phyloP scores from a whole-genome alignment of 306 rosid species.

The Casuarina glauca region DNA sequence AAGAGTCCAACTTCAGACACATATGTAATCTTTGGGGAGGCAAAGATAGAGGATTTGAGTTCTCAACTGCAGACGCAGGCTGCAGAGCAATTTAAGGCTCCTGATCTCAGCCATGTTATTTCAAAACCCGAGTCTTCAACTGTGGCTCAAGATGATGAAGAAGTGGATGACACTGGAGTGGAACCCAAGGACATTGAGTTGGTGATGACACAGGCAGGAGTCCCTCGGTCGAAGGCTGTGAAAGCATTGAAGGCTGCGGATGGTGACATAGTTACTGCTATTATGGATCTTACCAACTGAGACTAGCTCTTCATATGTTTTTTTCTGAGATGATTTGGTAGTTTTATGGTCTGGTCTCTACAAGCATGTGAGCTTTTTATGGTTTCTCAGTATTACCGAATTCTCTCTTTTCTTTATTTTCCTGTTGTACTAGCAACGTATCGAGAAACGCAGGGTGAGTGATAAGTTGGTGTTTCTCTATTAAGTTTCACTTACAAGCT shows the following conservation, averaged over 20 bases:
- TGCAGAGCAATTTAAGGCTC: slow-evolving; percentile 93
- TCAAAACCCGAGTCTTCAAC: slow-evolving; percentile 65
- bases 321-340: not conserved
- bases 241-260: slow-evolving; percentile 70
- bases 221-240: slow-evolving; percentile 72
- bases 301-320: not conserved
- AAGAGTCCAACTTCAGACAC: slow-evolving; percentile 92
- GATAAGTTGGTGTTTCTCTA: not conserved
- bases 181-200: slow-evolving; percentile 85
- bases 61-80: slow-evolving; percentile 88
- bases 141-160: slow-evolving; percentile 72
- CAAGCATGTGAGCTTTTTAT: slow-evolving; percentile 12
- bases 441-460: slow-evolving; percentile 5
- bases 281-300: slow-evolving; percentile 88
- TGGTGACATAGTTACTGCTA: slow-evolving; percentile 86
- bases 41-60: slow-evolving; percentile 87
- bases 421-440: slow-evolving; percentile 19
- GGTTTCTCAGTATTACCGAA: slow-evolving; percentile 5
- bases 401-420: not conserved
- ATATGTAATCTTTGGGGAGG: slow-evolving; percentile 83
- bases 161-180: slow-evolving; percentile 73
- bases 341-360: slow-evolving; percentile 16
- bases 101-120: slow-evolving; percentile 57
- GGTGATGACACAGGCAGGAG: slow-evolving; percentile 96
- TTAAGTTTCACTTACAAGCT: not conserved